Evolutionary conservation across 1,284 basidiomycete species (phyloP), one percentile per base, ranked within the genome.

Genomic region (Fomitopsis palustris): DNA sequence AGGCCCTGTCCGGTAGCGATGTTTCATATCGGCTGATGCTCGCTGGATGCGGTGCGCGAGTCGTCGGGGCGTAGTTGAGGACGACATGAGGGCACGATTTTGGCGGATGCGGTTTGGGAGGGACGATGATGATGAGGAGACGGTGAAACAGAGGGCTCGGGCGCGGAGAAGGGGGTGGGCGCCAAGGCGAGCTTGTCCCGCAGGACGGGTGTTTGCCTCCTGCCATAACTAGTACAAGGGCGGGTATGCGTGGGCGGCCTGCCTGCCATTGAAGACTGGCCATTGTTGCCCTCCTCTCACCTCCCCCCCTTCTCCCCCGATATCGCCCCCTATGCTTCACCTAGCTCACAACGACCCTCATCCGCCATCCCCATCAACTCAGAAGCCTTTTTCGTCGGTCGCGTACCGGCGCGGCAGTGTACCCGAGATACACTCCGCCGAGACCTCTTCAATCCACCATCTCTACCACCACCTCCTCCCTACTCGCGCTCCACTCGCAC

Each of bases 401-500:
- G 60, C 65, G n/a, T 69, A 65, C 55, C 63, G 64, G 42, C 62
- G 66, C 37, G 61, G 58, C 14, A 64, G 61, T 58, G 64, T 69
- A 38, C 63, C 67, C 17, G 54, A 59, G 37, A 64, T 66, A 41
- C 64, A 51, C 17, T 43, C 61, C 55, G 51, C 62, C 54, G 42
- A 60, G 35, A 29, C 55, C 43, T 55, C 62, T 37, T 19, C 59
- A 42, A 21, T 43, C 35, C 42, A n/a, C n/a, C n/a, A 53, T 52
- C 31, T 42, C 39, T 54, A 58, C 52, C 58, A 29, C 53, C 54
- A 33, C 33, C 16, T 53, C 17, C 51, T 56, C 35, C 21, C 45
- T 53, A 54, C 62, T 14, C 69, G 72, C 53, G 61, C 70, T 27
- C 70, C 70, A 29, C 66, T 73, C 25, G 68, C 70, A 3, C 67